Conservation (phyloP, 2,329 filamentous ascomycete species). For the Ceratocystis cubensis region DNA sequence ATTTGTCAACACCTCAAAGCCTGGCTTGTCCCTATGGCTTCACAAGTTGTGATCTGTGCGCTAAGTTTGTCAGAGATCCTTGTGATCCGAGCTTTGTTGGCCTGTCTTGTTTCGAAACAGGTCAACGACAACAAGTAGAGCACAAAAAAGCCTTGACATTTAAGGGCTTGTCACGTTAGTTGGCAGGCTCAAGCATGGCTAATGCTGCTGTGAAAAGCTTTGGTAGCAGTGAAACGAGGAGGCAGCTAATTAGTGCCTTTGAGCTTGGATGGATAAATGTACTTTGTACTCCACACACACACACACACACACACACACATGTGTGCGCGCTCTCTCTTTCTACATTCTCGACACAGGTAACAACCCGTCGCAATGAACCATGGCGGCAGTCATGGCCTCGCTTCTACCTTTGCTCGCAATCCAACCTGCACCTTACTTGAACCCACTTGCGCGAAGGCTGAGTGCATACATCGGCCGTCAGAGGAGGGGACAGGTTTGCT, state of each 20-base stretch:
- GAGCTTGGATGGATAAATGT: too few relatives aligned
- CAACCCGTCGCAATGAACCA: background rate
- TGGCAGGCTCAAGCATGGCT: background rate
- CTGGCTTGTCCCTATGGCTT: background rate
- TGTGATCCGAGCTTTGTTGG: constrained; percentile 7
- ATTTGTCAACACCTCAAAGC: background rate
- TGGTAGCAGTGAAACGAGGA: background rate
- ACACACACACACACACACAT: too few relatives aligned
- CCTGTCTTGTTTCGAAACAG: constrained; percentile 5
- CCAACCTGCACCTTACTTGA: background rate
- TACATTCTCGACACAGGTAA: too few relatives aligned
- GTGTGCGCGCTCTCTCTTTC: too few relatives aligned
- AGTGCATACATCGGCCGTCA: background rate
- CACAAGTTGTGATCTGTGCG: background rate
- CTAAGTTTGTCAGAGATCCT: background rate
- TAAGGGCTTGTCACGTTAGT: background rate
- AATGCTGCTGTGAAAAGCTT: background rate
- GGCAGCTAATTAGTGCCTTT: too few relatives aligned
- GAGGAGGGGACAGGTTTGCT: background rate
- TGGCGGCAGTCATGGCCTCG: background rate
- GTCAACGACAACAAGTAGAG: background rate
- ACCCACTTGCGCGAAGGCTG: background rate
- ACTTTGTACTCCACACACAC: too few relatives aligned
- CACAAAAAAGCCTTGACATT: background rate
- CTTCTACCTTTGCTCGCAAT: background rate